Evolutionary conservation across 257 asterid genomes (phyloP), one percentile per base, ranked within the genome.

Genomic region (Nicotiana tabacum): DNA sequence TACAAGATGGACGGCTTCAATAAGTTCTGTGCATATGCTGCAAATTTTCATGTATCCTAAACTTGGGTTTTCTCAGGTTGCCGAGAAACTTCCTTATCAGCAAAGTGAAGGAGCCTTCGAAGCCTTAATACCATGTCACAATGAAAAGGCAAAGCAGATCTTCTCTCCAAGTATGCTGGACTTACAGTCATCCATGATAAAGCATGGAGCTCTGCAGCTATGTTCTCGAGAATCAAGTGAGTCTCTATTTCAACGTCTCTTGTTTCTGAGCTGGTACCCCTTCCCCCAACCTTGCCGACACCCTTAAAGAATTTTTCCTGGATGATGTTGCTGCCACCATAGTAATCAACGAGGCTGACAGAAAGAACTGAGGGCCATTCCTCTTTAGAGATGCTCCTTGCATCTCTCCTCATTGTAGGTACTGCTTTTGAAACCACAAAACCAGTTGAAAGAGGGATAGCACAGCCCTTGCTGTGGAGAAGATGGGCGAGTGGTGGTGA

Each of bases 401-500:
- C 81, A 64, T 92, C 95, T 87, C 90, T 94, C 88, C 97, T 92
- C 97, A 93, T 89, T 9, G 98, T 90, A 82, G 99, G 98, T 24
- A 94, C 97, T 2, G 98, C 93, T 89, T 91, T 93, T n/a, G 99
- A 96, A 60, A 96, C 98, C 56, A 89, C 97, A 70, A 96, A 96
- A 33, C 95, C 94, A 1, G 98, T 92, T 17, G 97, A 93, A 8
- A 96, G 85, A 67, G 99, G 97, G 81, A 93, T 88, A 4, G 98
- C 99, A 10, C 98, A 93, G 43, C 99, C 99, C 89, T 93, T 94
- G 89, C 99, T 96, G 85, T 96, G 99, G 69, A 96, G 90, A 66
- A 96, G 98, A 84, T 94, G 99, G 66, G 98, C 99, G 1, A 96
- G 93, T 53, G 98, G 99, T 35, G 99, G 99, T 67, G 99, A 96